Conservation (phyloP, 2,329 filamentous ascomycete genomes). For the Escovopsis sp. region DNA sequence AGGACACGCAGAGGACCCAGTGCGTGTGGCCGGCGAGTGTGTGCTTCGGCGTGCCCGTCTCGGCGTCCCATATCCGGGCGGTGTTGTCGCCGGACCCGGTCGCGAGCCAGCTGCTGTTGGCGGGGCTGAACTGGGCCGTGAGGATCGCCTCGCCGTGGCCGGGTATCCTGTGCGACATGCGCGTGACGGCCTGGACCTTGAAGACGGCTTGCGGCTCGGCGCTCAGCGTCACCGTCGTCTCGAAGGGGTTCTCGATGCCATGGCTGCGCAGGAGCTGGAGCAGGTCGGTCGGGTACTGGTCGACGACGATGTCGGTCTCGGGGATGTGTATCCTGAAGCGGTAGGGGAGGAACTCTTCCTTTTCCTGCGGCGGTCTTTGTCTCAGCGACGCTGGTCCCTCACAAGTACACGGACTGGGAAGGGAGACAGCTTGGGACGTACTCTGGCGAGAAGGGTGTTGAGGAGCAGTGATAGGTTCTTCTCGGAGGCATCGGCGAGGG, state of each 20-base stretch:
- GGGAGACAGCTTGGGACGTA: slow-evolving; percentile 17
- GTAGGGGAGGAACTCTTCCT: slow-evolving; percentile 46
- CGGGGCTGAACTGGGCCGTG: slow-evolving; percentile 71
- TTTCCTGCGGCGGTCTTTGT: slow-evolving; percentile 22
- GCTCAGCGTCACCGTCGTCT: slow-evolving; percentile 39
- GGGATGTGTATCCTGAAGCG: slow-evolving; percentile 46
- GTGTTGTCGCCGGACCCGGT: slow-evolving; percentile 87
- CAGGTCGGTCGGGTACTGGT: slow-evolving; percentile 41
- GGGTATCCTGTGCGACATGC: slow-evolving; percentile 75
- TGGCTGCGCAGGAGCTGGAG: slow-evolving; percentile 38
- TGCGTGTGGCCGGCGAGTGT: slow-evolving; percentile 78
- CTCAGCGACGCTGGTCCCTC: neutral
- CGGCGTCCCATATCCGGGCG: slow-evolving; percentile 85
- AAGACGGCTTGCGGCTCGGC: slow-evolving; percentile 82
- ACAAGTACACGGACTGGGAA: neutral
- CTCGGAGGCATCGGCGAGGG: slow-evolving; percentile 70
- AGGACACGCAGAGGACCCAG: slow-evolving; percentile 80
- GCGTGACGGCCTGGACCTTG: slow-evolving; percentile 78
- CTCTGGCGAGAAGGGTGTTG: slow-evolving; percentile 69
- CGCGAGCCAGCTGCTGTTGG: slow-evolving; percentile 60
- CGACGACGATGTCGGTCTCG: slow-evolving; percentile 35
- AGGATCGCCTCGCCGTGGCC: slow-evolving; percentile 90
- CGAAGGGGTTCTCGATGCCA: slow-evolving; percentile 43
- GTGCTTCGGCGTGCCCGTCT: slow-evolving; percentile 77
- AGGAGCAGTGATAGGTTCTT: slow-evolving; percentile 80